Evolutionary conservation across 2,329 filamentous ascomycete genomes (phyloP), one percentile per base, ranked within the genome.

Genomic region (Cyphellophora europaea): DNA sequence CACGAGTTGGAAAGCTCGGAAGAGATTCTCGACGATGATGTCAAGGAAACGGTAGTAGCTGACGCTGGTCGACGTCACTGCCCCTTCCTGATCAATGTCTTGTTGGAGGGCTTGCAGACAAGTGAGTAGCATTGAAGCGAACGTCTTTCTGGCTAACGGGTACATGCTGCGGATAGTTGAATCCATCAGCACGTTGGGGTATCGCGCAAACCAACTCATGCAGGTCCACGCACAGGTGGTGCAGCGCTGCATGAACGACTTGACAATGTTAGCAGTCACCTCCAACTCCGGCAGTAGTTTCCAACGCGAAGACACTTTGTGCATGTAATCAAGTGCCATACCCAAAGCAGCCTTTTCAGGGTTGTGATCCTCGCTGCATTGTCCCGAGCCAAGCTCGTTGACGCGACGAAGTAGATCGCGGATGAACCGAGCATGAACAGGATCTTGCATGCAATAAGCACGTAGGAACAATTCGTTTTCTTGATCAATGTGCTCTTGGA

Each of bases 361-460:
- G 5, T 44, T 51, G 35, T 65, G 60, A 11, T 69, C 57, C 11
- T 61, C 52, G 2, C 68, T 69, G 49, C 72, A 76, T n/a, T 57
- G 55, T 0, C 62, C 61, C 6, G 57, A 53, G 32, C 65, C 68
- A 19, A 73, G 49, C 13, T 62, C 58, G 31, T 66, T 72, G 32
- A 78, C 61, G 25, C 72, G 70, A 5, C 63, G 57, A 18, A 91
- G 67, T 23, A 85, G 63, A 35, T 68, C 66, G 21, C 69, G 65
- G 11, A 87, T 69, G 45, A 93, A 85, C 2, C 62, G 59, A 2
- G 77, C 66, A 50, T 93, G 83, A 19, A 69, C 68, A 2, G 74
- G 72, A 49, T 93, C 87, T 49, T 82, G 83, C 15, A 93, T 67
- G 53, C 82, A 88, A 51, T 93, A 87, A 12, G 81, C 76, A 35